These are phyloP conservation scores for Ogataea polymorpha DNA, from an alignment of 805 yeast genomes.

Conservation along the genomic window DNA sequence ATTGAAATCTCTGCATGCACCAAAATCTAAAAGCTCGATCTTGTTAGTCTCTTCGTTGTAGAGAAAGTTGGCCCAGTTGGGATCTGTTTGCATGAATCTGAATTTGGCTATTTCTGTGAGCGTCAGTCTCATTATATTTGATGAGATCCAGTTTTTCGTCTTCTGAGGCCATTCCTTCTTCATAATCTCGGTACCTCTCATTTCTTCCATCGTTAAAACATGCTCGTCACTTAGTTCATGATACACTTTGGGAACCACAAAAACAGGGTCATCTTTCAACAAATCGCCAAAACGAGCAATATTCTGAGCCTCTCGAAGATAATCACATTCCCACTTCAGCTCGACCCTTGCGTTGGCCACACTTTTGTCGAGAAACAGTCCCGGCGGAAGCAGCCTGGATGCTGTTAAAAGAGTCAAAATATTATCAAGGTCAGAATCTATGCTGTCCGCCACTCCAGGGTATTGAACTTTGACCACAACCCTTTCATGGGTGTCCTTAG, in stretches of 20 bases:
- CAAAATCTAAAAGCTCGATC: constrained; percentile 89
- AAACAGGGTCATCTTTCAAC: constrained; percentile 57
- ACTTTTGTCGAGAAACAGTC: constrained; percentile 86
- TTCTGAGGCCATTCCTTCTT: constrained; percentile 74
- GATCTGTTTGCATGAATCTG: constrained; percentile 96
- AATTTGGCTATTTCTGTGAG: constrained; percentile 79
- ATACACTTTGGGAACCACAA: constrained; percentile 78
- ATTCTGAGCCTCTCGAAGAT: constrained; percentile 80
- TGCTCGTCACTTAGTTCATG: constrained; percentile 75
- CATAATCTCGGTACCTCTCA: constrained; percentile 80
- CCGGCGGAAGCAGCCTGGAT: constrained; percentile 82
- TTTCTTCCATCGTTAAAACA: constrained; percentile 84
- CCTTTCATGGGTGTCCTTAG: constrained; percentile 54
- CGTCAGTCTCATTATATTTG: constrained; percentile 82
- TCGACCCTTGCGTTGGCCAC: constrained; percentile 91
- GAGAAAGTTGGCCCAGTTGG: constrained; percentile 97
- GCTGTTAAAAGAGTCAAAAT: constrained; percentile 80
- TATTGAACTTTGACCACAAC: constrained; percentile 96
- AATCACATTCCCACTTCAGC: constrained; percentile 97
- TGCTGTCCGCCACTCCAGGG: constrained; percentile 92
- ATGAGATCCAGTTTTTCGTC: constrained; percentile 76
- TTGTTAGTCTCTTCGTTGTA: constrained; percentile 68
- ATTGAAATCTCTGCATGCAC: constrained; percentile 83
- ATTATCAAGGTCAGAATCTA: constrained; percentile 91
- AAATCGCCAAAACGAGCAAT: constrained; percentile 65